Base-by-base conservation (phyloP, 164 flowering plant species). In the Magnolia sinica region DNA sequence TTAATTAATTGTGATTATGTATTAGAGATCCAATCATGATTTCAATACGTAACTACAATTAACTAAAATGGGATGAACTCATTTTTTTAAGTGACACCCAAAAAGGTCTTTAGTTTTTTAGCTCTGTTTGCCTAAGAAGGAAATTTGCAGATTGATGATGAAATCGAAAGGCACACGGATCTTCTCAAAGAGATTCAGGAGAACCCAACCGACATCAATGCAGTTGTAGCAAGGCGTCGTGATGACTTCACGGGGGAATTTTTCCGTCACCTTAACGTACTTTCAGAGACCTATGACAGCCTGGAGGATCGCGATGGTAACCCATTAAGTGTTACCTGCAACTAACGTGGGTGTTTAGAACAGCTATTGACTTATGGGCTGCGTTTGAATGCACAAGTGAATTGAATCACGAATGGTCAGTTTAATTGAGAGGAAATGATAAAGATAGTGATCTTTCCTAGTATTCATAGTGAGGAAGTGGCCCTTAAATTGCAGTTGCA, bases 301-400 rank as follows among this genome's bases (percentile, higher is more conserved):
- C 83, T 93, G 84, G 98, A 95, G 74, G 98, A 95, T 65, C 91
- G 94, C 71, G 98, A 95, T 83, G 93, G 98, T 95, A 90, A 85
- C 45, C 24, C n/a, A 75, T 64, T 63, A 5, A 16, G 18, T 1
- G 2, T 55, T 55, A 55, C 8, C 61, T 55, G 16, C 61, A 55
- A 13, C 18, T 55, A 16, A 55, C 11, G 0, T 55, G 13, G 61
- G 45, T 37, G 45, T 37, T 37, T 4, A 4, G 45, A 4, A 37
- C 7, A 5, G 45, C 45, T 37, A 37, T 37, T 37, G 45, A 37
- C 45, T 37, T 37, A 37, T 37, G 45, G 45, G 45, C 45, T 37
- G 45, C 7, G 7, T 37, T 37, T 37, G 45, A 7, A 37, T 37
- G 45, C 45, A 37, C 45, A 37, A 37, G 45, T 37, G 45, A 37